Evolutionary conservation across 2,329 filamentous ascomycete genomes (phyloP), one percentile per base, ranked within the genome.

Genomic region (Beauveria pseudobassiana): DNA sequence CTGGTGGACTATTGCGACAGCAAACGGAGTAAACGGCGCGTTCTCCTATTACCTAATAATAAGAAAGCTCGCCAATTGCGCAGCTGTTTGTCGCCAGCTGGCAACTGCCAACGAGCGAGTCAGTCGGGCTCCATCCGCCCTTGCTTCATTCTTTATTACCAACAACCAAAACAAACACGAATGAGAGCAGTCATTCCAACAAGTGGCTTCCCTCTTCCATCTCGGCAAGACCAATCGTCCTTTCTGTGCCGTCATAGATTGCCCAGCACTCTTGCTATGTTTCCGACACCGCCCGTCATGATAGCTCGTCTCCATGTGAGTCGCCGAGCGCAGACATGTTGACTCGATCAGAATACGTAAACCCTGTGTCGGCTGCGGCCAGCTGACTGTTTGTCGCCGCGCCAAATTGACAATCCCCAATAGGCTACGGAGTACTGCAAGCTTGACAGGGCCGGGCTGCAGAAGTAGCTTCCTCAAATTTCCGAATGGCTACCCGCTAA

Each of bases 281-380:
- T 28, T 38, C 59, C 59, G 59, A 49, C 20, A 42, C 38, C 12
- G 46, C 49, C 59, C 59, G 50, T 45, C 16, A 22, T 16, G 50
- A 61, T 61, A 49, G 28, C 50, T n/a, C 22, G 42, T 22, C 26
- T 28, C 12, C 28, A 3, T 40, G n/a, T 49, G 20, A 53, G 42
- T 61, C 30, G 30, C 20, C 9, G 50, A 30, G 20, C 28, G 24
- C n/a, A 34, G 26, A 46, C 14, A 18, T n/a, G 42, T 48, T 61
- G 58, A 62, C 53, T 62, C 53, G 60, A 62, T 62, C 9, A 28
- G 53, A 62, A 62, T 62, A 62, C 60, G 60, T 62, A 62, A 62
- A 45, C 20, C 6, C 18, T 18, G 40, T 46, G 14, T 51, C 22
- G 34, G 34, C 38, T 12, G 30, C 30, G 24, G 9, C 56, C 22